Base-by-base conservation (phyloP, 768 basidiomycete species). In the Boletus reticulatus region DNA sequence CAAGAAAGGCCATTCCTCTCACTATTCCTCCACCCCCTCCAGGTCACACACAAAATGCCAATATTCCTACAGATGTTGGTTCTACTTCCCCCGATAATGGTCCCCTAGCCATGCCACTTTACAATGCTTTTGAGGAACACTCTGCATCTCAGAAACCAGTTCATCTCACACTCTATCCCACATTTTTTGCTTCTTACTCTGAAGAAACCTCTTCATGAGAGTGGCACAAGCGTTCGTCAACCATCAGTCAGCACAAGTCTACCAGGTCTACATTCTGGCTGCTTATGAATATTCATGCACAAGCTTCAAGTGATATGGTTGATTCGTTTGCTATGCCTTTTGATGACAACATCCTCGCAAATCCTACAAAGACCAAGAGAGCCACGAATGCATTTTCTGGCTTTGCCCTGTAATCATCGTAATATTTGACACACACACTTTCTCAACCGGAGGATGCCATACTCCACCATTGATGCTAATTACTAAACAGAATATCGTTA, bases 271-370 rank as follows among this genome's bases (percentile, higher is more conserved):
- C 79, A 37, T 78, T 78, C 48, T 72, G 77, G 41, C 71, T 78
- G 53, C 69, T 79, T 58, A 78, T 79, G 50, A 65, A 75, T 24
- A 74, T 72, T 22, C 69, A 78, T 62, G 73, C 76, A n/a, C 73
- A 75, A 56, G 67, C 75, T 59, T 72, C 78, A 48, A 53, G 56
- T 46, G 62, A 56, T 14, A 31, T 55, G 44, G 57, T 64, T 44
- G 68, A 82, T 65, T 88, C 89, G 50, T 91, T 91, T 65, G 79
- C 82, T 54, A 89, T 88, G 48, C 89, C 89, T 9, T 91, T 91
- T 69, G 89, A 91, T 68, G 88, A 89, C 64, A 86, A 88, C 66
- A 76, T 80, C 53, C 68, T 75, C 36, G 65, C 60, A 45, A 59
- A 59, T 37, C 64, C 72, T 13, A 52, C 59, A 4, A 67, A 63